These are phyloP conservation scores for Herpomyces periplanetae DNA, from an alignment of 2,329 filamentous ascomycete species.

Conservation along the genomic window DNA sequence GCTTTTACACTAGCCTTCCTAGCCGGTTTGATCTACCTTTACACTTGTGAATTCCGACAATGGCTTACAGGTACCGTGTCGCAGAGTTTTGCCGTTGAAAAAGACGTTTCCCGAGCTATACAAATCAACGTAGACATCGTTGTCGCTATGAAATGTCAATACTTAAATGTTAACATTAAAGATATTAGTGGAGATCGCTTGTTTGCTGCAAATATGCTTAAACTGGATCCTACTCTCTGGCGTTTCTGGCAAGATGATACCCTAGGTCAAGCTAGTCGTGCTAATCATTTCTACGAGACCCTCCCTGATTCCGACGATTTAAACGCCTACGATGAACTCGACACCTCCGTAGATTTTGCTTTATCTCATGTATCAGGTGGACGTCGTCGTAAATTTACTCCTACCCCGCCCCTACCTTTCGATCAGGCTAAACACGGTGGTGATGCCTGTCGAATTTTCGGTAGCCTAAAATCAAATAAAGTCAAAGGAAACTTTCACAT, in stretches of 20 bases:
- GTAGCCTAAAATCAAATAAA: too few relatives aligned
- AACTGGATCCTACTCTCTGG: conserved; percentile 43
- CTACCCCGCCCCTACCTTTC: too few relatives aligned
- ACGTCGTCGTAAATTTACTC: too few relatives aligned
- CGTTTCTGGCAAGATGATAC: conserved; percentile 27
- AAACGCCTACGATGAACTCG: too few relatives aligned
- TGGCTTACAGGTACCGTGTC: conserved; percentile 57
- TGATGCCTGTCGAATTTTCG: too few relatives aligned
- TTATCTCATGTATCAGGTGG: too few relatives aligned
- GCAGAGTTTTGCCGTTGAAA: conserved; percentile 75
- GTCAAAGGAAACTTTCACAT: too few relatives aligned
- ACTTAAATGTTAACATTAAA: conserved; percentile 86
- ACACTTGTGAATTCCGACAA: conserved; percentile 11
- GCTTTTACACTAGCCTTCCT: conserved; percentile 1
- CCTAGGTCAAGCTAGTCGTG: not conserved
- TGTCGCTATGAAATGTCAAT: conserved; percentile 44
- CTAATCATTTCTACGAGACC: not conserved
- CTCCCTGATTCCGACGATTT: not conserved
- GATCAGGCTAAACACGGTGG: conserved; percentile 15
- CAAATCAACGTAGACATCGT: conserved; percentile 92
- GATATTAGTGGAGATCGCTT: conserved; percentile 77
- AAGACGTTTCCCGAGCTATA: conserved; percentile 45
- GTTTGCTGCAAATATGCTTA: conserved; percentile 30
- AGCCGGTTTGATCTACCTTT: conserved; percentile 1
- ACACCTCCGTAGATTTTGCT: too few relatives aligned